These are phyloP conservation scores for Rhodotorula paludigena DNA, from an alignment of 768 basidiomycete genomes.

Conservation along the genomic window DNA sequence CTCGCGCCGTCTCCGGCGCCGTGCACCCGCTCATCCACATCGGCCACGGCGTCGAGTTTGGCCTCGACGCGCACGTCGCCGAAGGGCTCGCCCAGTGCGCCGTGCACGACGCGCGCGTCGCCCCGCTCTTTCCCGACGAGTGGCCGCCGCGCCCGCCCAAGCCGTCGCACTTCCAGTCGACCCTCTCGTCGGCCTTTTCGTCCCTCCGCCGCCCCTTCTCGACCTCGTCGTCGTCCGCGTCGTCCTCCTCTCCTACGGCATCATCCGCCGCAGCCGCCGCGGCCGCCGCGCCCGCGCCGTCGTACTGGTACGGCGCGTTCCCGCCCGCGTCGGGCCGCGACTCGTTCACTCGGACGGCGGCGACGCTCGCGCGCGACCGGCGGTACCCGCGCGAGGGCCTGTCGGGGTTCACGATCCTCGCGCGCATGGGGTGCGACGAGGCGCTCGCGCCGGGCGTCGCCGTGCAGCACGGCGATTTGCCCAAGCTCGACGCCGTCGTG, in stretches of 20 bases:
- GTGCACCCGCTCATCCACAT: conserved; percentile 43
- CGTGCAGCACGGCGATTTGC: conserved; percentile 21
- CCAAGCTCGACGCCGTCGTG: conserved; percentile 36
- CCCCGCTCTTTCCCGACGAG: conserved; percentile 29
- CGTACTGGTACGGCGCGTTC: conserved; percentile 9
- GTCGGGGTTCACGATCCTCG: conserved; percentile 41
- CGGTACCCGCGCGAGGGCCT: conserved; percentile 37
- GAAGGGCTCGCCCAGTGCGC: conserved; percentile 43
- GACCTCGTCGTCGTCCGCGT: neutral
- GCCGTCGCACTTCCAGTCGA: conserved; percentile 12
- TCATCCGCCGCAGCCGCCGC: too few relatives aligned
- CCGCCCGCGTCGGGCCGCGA: conserved; percentile 13
- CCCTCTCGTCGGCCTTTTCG: conserved; percentile 33
- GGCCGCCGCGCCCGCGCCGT: too few relatives aligned
- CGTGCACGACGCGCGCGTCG: conserved; percentile 18
- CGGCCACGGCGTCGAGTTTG: conserved; percentile 42
- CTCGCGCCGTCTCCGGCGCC: conserved; percentile 38
- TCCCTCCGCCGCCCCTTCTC: conserved; percentile 17
- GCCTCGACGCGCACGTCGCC: conserved; percentile 38
- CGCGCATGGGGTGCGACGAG: conserved; percentile 38
- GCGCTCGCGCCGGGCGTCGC: conserved; percentile 40
- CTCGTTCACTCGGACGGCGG: conserved; percentile 23
- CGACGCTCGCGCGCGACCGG: conserved; percentile 17
- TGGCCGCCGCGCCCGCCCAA: conserved; percentile 34
- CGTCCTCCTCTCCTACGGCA: conserved; percentile 11